Conservation (phyloP, 2,329 filamentous ascomycete genomes). For the Trichoderma sp. region DNA sequence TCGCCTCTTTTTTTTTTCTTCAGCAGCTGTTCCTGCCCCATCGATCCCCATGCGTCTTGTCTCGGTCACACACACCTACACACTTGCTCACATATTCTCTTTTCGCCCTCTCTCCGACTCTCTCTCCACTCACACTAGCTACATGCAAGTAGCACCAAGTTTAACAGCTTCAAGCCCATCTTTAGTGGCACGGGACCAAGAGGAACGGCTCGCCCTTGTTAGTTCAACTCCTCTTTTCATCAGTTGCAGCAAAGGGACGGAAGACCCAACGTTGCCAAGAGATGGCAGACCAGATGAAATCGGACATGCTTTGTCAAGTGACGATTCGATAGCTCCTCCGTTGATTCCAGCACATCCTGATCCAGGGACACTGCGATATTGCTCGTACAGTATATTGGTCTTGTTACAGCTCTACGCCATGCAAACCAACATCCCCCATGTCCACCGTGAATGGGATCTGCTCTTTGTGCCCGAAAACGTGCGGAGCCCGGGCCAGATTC, state of each 20-base stretch:
- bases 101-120: not conserved
- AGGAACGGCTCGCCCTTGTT: conserved; percentile 23
- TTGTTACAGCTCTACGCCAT: not conserved
- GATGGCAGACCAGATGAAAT: not conserved
- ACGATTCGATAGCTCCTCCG: not conserved
- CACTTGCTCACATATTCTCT: not conserved
- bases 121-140: not conserved
- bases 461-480: not conserved
- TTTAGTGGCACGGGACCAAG: conserved; percentile 17
- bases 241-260: not conserved
- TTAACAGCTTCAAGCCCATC: not conserved
- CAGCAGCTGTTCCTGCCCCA: not conserved
- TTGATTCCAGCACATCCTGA: not conserved
- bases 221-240: not conserved
- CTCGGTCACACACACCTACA: not conserved
- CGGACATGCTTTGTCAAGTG: not conserved
- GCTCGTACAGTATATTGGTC: not conserved
- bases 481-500: conserved; percentile 11
- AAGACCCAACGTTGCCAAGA: not conserved
- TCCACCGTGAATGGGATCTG: not conserved
- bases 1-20: not conserved
- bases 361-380: not conserved
- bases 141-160: not conserved
- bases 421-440: not conserved
- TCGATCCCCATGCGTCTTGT: not conserved